A percentile compares a stretch with the other conserved stretches of the same genome.
phyloP scores from a whole-genome alignment of 345 rosid genomes.

The Salix purpurea region DNA sequence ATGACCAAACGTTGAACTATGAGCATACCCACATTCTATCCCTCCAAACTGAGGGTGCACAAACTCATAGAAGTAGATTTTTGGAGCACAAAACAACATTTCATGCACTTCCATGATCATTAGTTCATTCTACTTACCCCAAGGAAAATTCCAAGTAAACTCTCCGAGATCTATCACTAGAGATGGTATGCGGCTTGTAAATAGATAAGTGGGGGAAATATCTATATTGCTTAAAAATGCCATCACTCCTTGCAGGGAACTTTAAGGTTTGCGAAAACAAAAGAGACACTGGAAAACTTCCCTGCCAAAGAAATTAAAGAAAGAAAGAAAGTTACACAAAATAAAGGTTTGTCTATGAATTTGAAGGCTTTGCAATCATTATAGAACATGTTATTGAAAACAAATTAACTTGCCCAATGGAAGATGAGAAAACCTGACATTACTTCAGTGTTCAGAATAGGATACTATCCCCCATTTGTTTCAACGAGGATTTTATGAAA shows the following conservation, averaged over 20 bases:
- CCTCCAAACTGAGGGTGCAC: background rate
- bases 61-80: background rate
- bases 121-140: constrained; percentile 53
- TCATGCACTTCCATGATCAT: constrained; percentile 6
- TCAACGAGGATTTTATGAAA: background rate
- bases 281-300: constrained; percentile 63
- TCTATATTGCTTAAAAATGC: constrained; percentile 40
- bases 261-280: constrained; percentile 66
- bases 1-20: background rate
- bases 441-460: background rate
- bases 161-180: constrained; percentile 54
- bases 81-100: background rate
- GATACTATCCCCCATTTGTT: background rate
- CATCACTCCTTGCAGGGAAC: constrained; percentile 67
- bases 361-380: background rate
- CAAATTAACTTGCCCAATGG: background rate
- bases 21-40: background rate
- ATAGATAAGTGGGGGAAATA: constrained; percentile 54
- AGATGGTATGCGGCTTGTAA: constrained; percentile 35
- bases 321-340: background rate
- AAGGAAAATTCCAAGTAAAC: constrained; percentile 81
- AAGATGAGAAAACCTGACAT: background rate
- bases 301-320: constrained; percentile 36
- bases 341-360: background rate
- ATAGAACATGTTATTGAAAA: background rate